Percentiles rank a stretch among this genome's conserved stretches.
phyloP scores from a whole-genome alignment of 1,139 yeast genomes.

The Scheffersomyces illinoinensis region DNA sequence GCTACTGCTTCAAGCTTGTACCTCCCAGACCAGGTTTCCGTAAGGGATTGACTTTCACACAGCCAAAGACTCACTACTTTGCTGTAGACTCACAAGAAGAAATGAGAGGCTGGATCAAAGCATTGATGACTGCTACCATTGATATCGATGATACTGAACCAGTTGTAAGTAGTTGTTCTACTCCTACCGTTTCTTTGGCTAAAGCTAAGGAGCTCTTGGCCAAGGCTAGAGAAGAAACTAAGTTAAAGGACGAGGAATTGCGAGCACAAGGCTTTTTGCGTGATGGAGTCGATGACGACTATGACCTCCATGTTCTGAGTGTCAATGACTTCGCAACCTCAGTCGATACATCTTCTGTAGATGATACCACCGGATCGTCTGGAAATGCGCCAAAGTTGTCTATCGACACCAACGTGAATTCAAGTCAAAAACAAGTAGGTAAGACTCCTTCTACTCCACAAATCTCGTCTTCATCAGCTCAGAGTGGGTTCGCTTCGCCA shows the following conservation, averaged over 20 bases:
- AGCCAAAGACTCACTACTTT: slow-evolving; percentile 92
- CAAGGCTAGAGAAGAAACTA: slow-evolving; percentile 75
- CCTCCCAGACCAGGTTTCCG: slow-evolving; percentile 99
- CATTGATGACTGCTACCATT: slow-evolving; percentile 92
- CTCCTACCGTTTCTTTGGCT: slow-evolving; percentile 86
- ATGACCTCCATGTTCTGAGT: slow-evolving; percentile 22
- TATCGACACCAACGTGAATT: slow-evolving; percentile 30
- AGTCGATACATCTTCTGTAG: slow-evolving; percentile 35
- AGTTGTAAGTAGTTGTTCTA: slow-evolving; percentile 88
- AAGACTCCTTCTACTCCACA: slow-evolving; percentile 37
- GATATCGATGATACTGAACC: slow-evolving; percentile 94
- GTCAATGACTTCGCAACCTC: slow-evolving; percentile 14
- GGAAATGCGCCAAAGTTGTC: slow-evolving; percentile 31
- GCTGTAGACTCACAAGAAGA: slow-evolving; percentile 92
- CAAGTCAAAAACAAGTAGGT: slow-evolving; percentile 3
- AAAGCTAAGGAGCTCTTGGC: slow-evolving; percentile 86
- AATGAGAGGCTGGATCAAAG: slow-evolving; percentile 94
- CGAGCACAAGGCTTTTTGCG: slow-evolving; percentile 38
- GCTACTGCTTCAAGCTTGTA: slow-evolving; percentile 85
- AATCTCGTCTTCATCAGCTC: slow-evolving; percentile 19
- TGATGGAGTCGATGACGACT: slow-evolving; percentile 23
- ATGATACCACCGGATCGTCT: slow-evolving; percentile 31
- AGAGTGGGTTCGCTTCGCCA: slow-evolving; percentile 59
- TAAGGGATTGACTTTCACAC: slow-evolving; percentile 94
- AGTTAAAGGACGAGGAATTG: slow-evolving; percentile 57